Percentiles rank a stretch among this genome's conserved stretches.
Conservation (phyloP, 148 eudicot species). For the Silene uniflora region DNA sequence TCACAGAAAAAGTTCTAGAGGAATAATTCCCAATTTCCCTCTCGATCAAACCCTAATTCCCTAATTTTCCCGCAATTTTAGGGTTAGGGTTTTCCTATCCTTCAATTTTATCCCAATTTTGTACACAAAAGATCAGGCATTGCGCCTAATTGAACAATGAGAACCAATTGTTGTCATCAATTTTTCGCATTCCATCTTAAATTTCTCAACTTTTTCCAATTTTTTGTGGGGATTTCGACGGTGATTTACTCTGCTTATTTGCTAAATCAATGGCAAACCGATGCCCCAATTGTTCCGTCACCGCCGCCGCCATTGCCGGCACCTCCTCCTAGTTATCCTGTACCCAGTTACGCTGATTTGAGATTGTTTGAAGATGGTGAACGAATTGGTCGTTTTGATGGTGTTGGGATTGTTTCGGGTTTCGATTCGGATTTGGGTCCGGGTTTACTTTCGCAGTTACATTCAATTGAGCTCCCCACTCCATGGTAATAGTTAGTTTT, state of each 20-base stretch:
- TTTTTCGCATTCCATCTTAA: constrained; percentile 56
- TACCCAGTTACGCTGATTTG: background rate
- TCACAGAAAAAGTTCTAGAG: background rate
- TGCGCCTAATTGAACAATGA: constrained; percentile 24
- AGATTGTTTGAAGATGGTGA: constrained; percentile 20
- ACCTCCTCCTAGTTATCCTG: constrained; percentile 28
- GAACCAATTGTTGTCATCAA: constrained; percentile 55
- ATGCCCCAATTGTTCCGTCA: constrained; percentile 24
- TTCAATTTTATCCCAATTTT: background rate
- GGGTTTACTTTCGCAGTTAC: constrained; percentile 9
- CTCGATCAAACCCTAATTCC: background rate
- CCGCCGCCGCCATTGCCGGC: constrained; percentile 34
- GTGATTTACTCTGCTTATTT: constrained; percentile 54
- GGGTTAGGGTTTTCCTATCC: constrained; percentile 24
- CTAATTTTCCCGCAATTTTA: constrained; percentile 6
- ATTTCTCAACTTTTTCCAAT: constrained; percentile 57
- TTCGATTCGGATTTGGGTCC: constrained; percentile 9
- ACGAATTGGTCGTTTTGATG: constrained; percentile 20
- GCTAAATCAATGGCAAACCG: constrained; percentile 58
- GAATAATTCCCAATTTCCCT: background rate
- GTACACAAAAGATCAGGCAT: background rate
- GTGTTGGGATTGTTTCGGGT: constrained; percentile 19
- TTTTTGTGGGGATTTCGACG: constrained; percentile 50
- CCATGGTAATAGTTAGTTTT: constrained; percentile 41
- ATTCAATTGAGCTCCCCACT: constrained; percentile 43